phyloP scores from a whole-genome alignment of 305 asterid species.

The Plantago coronopus region DNA sequence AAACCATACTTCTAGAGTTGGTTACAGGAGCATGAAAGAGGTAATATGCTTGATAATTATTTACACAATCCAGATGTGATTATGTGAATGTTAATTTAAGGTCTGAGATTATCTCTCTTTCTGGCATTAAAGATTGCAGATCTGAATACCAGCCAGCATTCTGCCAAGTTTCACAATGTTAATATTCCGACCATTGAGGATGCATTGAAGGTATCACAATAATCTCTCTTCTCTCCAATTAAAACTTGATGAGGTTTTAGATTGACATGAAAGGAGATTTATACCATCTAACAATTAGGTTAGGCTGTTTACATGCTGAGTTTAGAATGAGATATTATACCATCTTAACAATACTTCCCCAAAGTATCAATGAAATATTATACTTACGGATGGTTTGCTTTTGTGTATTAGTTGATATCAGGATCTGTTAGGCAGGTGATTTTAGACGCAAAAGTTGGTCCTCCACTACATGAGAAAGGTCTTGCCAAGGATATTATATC shows the following conservation, averaged over 20 bases:
- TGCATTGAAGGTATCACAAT: slow-evolving; percentile 58
- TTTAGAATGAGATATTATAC: not conserved
- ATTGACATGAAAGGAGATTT: slow-evolving; percentile 9
- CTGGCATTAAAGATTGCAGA: slow-evolving; percentile 52
- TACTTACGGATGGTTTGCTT: slow-evolving; percentile 26
- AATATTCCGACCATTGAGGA: slow-evolving; percentile 73
- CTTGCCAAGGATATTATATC: slow-evolving; percentile 77
- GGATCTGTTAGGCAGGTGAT: slow-evolving; percentile 75
- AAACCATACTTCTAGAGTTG: slow-evolving; percentile 65
- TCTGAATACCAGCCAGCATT: slow-evolving; percentile 46
- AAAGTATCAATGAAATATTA: slow-evolving; percentile 10
- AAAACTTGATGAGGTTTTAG: slow-evolving; percentile 19
- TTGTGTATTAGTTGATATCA: slow-evolving; percentile 58
- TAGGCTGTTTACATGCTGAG: slow-evolving; percentile 1
- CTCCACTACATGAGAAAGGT: slow-evolving; percentile 73
- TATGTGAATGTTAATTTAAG: slow-evolving; percentile 21
- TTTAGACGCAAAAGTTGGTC: slow-evolving; percentile 91
- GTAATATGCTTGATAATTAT: slow-evolving; percentile 33
- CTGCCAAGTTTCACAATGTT: slow-evolving; percentile 46
- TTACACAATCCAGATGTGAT: not conserved
- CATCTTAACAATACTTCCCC: slow-evolving; percentile 2
- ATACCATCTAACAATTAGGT: slow-evolving; percentile 19
- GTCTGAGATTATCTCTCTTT: slow-evolving; percentile 27
- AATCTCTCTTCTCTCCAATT: slow-evolving; percentile 15
- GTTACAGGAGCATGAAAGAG: slow-evolving; percentile 69